These are phyloP conservation scores for Mycena sp. DNA, from an alignment of 1,284 basidiomycete genomes.

Conservation along the genomic window DNA sequence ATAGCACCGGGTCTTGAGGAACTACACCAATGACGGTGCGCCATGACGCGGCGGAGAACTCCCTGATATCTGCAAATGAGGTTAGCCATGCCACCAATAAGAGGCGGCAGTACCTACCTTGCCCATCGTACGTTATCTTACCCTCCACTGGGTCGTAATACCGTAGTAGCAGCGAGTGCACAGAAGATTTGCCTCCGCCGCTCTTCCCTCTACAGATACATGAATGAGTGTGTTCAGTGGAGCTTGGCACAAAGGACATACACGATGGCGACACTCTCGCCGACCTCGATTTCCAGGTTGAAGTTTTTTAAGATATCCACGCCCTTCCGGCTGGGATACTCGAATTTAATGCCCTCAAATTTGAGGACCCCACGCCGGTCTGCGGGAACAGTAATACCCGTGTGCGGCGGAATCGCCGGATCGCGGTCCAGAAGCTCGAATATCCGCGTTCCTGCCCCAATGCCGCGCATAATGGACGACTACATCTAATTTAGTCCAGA, in stretches of 20 bases:
- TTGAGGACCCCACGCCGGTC: conserved; percentile 72
- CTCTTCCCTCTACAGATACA: conserved; percentile 74
- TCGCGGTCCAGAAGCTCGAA: conserved; percentile 91
- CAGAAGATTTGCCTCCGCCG: conserved; percentile 92
- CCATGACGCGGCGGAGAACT: conserved; percentile 88
- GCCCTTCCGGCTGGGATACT: conserved; percentile 86
- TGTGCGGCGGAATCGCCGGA: conserved; percentile 74
- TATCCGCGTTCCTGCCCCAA: conserved; percentile 92
- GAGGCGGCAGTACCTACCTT: conserved; percentile 59
- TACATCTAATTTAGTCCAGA: conserved; percentile 38
- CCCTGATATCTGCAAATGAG: conserved; percentile 73
- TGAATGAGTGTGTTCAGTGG: conserved; percentile 8
- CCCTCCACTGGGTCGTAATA: conserved; percentile 94
- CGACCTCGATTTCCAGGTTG: conserved; percentile 79
- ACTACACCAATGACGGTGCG: conserved; percentile 88
- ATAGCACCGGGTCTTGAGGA: conserved; percentile 82
- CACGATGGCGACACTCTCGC: conserved; percentile 93
- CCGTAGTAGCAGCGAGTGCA: conserved; percentile 88
- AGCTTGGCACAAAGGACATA: conserved; percentile 51
- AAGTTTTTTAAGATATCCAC: conserved; percentile 84
- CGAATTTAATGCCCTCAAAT: conserved; percentile 86
- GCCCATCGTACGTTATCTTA: conserved; percentile 85
- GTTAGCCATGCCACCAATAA: conserved; percentile 8
- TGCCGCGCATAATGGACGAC: conserved; percentile 89
- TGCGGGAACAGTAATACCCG: conserved; percentile 65